phyloP scores from a whole-genome alignment of 768 basidiomycete species.

The Glaciozyma antarctica region DNA sequence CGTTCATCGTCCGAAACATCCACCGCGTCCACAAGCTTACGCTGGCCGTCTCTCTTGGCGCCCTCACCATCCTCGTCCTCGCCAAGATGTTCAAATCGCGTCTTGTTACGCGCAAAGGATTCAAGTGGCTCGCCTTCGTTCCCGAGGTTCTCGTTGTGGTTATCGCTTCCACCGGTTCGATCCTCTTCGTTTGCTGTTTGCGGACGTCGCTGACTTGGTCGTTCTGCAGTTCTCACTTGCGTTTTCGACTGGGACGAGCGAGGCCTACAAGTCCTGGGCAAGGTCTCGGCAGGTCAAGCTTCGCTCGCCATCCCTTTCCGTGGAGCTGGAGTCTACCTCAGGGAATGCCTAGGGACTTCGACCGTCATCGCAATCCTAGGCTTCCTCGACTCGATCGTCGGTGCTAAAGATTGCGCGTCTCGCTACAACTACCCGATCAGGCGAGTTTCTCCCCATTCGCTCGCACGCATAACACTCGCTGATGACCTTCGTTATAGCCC shows the following conservation, averaged over 20 bases:
- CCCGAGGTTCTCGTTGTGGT: conserved; percentile 88
- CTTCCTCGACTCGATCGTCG: conserved; percentile 87
- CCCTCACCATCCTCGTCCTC: conserved; percentile 56
- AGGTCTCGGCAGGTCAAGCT: conserved; percentile 52
- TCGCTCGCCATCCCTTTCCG: conserved; percentile 61
- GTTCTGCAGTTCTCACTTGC: conserved; percentile 13
- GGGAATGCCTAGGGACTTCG: conserved; percentile 16
- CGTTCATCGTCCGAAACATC: conserved; percentile 59
- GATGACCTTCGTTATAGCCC: conserved; percentile 41
- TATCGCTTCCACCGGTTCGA: conserved; percentile 66
- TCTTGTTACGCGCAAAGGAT: conserved; percentile 47
- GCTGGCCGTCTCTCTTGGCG: conserved; percentile 61
- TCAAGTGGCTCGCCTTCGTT: conserved; percentile 60
- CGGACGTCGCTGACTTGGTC: too few species aligned
- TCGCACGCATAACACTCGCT: background rate
- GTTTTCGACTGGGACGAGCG: conserved; percentile 34
- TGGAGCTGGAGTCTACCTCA: conserved; percentile 3
- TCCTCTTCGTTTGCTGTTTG: background rate
- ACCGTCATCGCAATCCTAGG: conserved; percentile 75
- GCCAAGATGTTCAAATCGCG: conserved; percentile 44
- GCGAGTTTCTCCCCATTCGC: background rate
- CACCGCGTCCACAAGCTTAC: conserved; percentile 52
- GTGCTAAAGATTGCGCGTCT: conserved; percentile 82
- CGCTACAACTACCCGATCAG: conserved; percentile 72
- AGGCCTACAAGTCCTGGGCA: conserved; percentile 76